Evolutionary conservation across 768 basidiomycete species (phyloP), one percentile per base, ranked within the genome.

Genomic region (Phanerodontia chrysosporium): DNA sequence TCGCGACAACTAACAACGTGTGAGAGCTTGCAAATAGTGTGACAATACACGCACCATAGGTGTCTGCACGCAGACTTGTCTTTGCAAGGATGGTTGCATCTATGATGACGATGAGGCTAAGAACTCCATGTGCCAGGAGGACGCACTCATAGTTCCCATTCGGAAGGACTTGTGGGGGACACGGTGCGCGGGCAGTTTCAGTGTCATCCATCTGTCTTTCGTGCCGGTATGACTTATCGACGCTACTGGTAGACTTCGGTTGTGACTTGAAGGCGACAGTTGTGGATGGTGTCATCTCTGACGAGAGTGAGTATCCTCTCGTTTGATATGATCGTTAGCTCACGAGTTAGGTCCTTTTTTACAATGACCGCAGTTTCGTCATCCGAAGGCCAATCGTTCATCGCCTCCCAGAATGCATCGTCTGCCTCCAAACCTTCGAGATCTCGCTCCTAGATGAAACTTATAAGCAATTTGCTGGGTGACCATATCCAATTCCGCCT

Each of bases 71-170:
- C 78, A 3, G 75, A 72, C 70, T 92, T 93, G 66, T 91, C 84
- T 68, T 87, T 90, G 78, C 92, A 94, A 22, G 79, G 53, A 64
- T 94, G 92, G 64, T 89, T 89, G 66, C 92, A 94, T 51, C 90
- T 91, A 29, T n/a, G 18, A 57, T 27, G 22, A 29, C n/a, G n/a
- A n/a, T n/a, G n/a, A n/a, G n/a, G n/a, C n/a, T n/a, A n/a, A n/a
- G n/a, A n/a, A n/a, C n/a, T n/a, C n/a, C n/a, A n/a, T n/a, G n/a
- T n/a, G n/a, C n/a, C n/a, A n/a, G n/a, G n/a, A n/a, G n/a, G n/a
- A 60, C 80, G 59, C 63, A 87, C 89, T 76, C 74, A 62, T 82
- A 85, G 58, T 83, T 86, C 14, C 88, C 89, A 66, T 89, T 86
- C 1, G 80, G 73, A 16, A 85, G 74, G 63, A 74, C 78, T 59